These are phyloP conservation scores for Phialophora expanda DNA, from an alignment of 2,329 filamentous ascomycete genomes.

Conservation along the genomic window DNA sequence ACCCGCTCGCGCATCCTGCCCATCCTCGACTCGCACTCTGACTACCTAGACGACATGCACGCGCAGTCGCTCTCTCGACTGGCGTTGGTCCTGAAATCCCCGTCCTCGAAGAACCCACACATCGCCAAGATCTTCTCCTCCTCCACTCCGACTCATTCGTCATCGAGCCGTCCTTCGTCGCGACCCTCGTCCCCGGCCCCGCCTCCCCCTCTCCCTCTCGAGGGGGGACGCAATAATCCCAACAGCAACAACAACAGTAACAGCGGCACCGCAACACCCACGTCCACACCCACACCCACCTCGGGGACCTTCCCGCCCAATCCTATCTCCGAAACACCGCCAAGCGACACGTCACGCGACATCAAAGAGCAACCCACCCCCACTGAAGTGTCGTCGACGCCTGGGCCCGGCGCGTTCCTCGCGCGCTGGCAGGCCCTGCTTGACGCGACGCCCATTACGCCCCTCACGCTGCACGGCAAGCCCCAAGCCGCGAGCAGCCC, in stretches of 20 bases:
- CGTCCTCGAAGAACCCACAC: slow-evolving; percentile 37
- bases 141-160: slow-evolving; percentile 23
- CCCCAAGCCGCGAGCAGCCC: slow-evolving; percentile 62
- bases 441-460: slow-evolving; percentile 72
- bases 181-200: slow-evolving; percentile 28
- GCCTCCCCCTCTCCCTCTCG: slow-evolving; percentile 3
- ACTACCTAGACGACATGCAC: slow-evolving; percentile 64
- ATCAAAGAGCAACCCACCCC: slow-evolving; percentile 24
- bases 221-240: slow-evolving; percentile 1
- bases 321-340: neutral
- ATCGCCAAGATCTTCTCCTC: slow-evolving; percentile 36
- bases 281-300: slow-evolving; percentile 15
- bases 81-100: slow-evolving; percentile 59
- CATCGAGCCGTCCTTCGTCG: slow-evolving; percentile 15
- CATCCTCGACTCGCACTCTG: slow-evolving; percentile 64
- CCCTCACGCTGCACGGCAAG: slow-evolving; percentile 58
- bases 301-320: neutral
- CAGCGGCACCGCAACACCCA: slow-evolving; percentile 34
- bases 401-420: slow-evolving; percentile 74
- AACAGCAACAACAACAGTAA: slow-evolving; percentile 23
- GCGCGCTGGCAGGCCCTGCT: slow-evolving; percentile 73
- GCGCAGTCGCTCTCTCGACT: slow-evolving; percentile 61
- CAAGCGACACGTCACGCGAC: slow-evolving; percentile 9
- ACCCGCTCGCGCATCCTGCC: slow-evolving; percentile 55
- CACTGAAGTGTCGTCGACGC: slow-evolving; percentile 46